These are phyloP conservation scores for Cordyceps farinosa DNA, from an alignment of 2,329 filamentous ascomycete species.

Conservation along the genomic window DNA sequence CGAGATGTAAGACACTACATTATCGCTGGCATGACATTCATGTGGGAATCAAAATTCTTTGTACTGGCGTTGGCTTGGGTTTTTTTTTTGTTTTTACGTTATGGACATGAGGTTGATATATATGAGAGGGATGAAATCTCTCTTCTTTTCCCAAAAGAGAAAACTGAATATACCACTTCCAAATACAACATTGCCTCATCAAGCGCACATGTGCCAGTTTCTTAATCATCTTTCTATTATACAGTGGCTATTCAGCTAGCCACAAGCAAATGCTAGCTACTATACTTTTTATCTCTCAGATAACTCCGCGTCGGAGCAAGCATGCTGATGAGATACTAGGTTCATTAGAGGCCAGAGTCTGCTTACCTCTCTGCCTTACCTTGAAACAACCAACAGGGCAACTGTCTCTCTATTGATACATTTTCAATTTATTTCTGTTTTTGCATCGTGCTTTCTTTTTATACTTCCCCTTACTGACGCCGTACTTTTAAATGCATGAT, in stretches of 20 bases:
- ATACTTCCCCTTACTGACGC: conserved; percentile 9
- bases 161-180: conserved; percentile 2
- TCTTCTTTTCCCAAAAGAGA: neutral
- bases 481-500: conserved; percentile 11
- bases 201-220: neutral
- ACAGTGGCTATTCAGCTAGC: neutral
- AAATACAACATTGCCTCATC: neutral
- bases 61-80: conserved; percentile 17
- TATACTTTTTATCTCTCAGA: neutral
- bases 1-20: neutral
- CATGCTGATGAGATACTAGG: neutral
- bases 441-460: neutral
- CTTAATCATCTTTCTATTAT: neutral
- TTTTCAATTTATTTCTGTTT: neutral
- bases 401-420: neutral
- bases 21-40: conserved; percentile 13
- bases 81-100: neutral
- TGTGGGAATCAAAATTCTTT: conserved; percentile 14
- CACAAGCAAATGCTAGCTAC: neutral
- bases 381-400: neutral
- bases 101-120: conserved; percentile 3
- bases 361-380: conserved; percentile 19
- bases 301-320: neutral
- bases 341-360: conserved; percentile 12
- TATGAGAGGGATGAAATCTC: neutral